These are phyloP conservation scores for Blastocystis hominis DNA, from an alignment of 352 stramenopile genomes.

Conservation along the genomic window DNA sequence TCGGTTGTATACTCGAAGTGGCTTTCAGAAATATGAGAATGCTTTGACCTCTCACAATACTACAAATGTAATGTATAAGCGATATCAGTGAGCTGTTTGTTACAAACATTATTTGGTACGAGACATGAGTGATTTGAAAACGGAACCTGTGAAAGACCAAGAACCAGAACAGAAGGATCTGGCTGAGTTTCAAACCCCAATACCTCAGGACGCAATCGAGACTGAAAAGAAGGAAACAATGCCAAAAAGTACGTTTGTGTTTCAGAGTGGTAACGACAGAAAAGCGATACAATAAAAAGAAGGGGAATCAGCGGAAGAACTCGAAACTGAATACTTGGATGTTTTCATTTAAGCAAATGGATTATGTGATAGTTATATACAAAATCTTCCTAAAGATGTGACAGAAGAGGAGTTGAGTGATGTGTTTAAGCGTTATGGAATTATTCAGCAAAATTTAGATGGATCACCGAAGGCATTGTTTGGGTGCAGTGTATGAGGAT, in stretches of 20 bases:
- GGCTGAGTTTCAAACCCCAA: background rate
- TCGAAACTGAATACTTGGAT: conserved; percentile 49
- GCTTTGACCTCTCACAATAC: background rate
- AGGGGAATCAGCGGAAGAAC: conserved; percentile 15
- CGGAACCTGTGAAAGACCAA: background rate
- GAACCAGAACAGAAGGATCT: background rate
- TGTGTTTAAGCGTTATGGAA: conserved; percentile 55
- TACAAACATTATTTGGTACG: background rate
- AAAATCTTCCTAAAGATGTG: conserved; percentile 44
- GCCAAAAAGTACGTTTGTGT: background rate
- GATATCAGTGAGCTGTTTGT: background rate
- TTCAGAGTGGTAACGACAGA: background rate
- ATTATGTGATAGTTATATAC: conserved; percentile 24
- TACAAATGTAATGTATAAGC: background rate
- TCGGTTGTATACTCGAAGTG: background rate
- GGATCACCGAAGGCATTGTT: conserved; percentile 37
- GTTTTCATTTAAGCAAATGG: background rate
- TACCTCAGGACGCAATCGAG: background rate
- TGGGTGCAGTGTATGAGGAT: background rate
- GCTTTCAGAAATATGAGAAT: background rate
- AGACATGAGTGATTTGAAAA: background rate
- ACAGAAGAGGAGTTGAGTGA: conserved; percentile 47
- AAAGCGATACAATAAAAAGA: conserved; percentile 32
- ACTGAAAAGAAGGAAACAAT: conserved; percentile 34
- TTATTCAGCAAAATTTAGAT: conserved; percentile 52